Evolutionary conservation across 805 yeast genomes (phyloP).

Genomic region (Middelhovenomyces tepae): DNA sequence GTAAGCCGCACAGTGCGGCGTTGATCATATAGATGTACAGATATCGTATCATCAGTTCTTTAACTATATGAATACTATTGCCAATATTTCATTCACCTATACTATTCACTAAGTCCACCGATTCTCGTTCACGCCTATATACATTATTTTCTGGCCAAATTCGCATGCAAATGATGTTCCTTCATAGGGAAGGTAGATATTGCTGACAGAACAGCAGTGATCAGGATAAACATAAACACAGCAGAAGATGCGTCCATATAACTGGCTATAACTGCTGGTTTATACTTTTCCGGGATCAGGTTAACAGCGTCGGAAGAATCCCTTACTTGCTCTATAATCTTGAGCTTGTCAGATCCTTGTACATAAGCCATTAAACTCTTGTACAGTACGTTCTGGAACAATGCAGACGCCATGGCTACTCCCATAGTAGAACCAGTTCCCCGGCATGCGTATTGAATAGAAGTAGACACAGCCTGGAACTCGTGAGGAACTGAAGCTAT

Average conservation of each 20-base stretch:
- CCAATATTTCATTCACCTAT: too few species aligned
- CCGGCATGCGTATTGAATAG: conserved; percentile 82
- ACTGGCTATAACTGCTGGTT: conserved; percentile 33
- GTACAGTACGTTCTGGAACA: conserved; percentile 46
- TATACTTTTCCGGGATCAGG: conserved; percentile 38
- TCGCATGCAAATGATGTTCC: conserved; percentile 48
- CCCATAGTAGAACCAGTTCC: conserved; percentile 84
- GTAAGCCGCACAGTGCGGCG: too few species aligned
- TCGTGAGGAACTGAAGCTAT: conserved; percentile 64
- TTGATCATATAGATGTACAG: too few species aligned
- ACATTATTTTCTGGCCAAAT: too few species aligned
- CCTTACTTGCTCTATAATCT: conserved; percentile 34
- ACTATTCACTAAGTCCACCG: too few species aligned
- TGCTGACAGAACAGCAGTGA: conserved; percentile 35
- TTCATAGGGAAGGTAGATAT: conserved; percentile 38
- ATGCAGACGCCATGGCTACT: conserved; percentile 58
- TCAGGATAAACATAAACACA: conserved; percentile 40
- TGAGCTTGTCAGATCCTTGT: conserved; percentile 20
- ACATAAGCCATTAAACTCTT: conserved; percentile 22
- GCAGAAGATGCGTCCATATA: conserved; percentile 43
- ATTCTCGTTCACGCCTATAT: too few species aligned
- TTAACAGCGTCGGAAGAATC: conserved; percentile 43
- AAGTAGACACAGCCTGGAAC: conserved; percentile 77
- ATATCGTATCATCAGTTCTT: too few species aligned
- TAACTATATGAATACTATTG: too few species aligned